Evolutionary conservation across 164 flowering plant genomes (phyloP).

Genomic region (Echeveria elegans): DNA sequence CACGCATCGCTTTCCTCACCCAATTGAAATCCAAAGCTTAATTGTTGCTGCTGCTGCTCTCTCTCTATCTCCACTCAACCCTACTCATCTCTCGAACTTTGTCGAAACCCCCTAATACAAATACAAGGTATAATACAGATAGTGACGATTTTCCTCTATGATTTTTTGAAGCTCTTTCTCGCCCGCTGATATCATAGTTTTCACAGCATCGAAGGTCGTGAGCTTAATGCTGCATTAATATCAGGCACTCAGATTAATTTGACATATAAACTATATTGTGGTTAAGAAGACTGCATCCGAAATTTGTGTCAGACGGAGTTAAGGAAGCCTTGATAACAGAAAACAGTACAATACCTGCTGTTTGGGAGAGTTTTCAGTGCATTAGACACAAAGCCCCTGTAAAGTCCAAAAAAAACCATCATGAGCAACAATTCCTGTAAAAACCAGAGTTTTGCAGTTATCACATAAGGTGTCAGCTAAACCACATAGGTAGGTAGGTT

Average conservation of each 20-base stretch:
- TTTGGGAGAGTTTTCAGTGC: conserved; percentile 12
- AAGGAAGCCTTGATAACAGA: neutral
- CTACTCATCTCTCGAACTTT: neutral
- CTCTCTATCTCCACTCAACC: no score
- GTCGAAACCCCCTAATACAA: neutral
- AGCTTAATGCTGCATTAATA: conserved; percentile 73
- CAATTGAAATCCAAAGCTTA: neutral
- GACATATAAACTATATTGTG: neutral
- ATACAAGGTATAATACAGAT: no score
- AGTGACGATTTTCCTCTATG: conserved; percentile 58
- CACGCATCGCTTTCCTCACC: neutral
- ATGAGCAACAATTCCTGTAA: conserved; percentile 9
- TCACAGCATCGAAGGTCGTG: conserved; percentile 64
- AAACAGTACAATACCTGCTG: conserved; percentile 8
- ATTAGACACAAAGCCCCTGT: conserved; percentile 12
- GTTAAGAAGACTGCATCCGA: neutral
- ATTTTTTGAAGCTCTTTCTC: conserved; percentile 69
- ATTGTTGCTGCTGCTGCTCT: no score
- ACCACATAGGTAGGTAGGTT: neutral
- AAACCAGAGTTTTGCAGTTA: neutral
- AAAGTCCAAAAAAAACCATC: conserved; percentile 11
- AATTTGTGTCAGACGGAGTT: neutral
- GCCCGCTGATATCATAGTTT: conserved; percentile 54
- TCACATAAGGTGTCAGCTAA: neutral
- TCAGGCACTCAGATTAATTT: neutral